Conservation (phyloP, 148 eudicot species). For the Rhododendron molle region DNA sequence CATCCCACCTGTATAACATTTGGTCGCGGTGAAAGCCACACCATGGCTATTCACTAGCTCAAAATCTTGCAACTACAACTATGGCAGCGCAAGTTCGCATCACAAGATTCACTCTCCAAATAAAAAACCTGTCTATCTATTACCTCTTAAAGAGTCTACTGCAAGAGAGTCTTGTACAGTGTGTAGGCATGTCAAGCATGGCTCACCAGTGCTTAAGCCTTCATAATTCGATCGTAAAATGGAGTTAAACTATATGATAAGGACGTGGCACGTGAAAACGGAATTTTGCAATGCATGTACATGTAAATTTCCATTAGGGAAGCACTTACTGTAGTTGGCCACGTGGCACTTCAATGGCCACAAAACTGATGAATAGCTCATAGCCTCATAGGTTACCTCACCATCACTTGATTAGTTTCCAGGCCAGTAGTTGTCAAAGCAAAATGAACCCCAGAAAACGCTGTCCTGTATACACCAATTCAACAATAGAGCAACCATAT, state of each 20-base stretch:
- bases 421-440: background rate
- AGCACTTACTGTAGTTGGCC: background rate
- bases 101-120: background rate
- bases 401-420: background rate
- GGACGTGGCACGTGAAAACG: background rate
- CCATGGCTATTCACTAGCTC: background rate
- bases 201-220: background rate
- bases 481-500: background rate
- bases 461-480: background rate
- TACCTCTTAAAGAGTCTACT: background rate
- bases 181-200: background rate
- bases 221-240: background rate
- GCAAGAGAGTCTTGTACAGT: background rate
- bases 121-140: background rate
- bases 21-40: too few relatives aligned
- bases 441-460: background rate
- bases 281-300: background rate
- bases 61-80: background rate
- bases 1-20: too few relatives aligned
- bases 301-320: background rate
- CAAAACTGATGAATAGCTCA: background rate
- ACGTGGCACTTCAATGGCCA: background rate
- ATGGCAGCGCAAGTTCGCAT: background rate
- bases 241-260: background rate
- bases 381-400: background rate